phyloP scores from a whole-genome alignment of 2,329 filamentous ascomycete species.

The Piedraia hortae region DNA sequence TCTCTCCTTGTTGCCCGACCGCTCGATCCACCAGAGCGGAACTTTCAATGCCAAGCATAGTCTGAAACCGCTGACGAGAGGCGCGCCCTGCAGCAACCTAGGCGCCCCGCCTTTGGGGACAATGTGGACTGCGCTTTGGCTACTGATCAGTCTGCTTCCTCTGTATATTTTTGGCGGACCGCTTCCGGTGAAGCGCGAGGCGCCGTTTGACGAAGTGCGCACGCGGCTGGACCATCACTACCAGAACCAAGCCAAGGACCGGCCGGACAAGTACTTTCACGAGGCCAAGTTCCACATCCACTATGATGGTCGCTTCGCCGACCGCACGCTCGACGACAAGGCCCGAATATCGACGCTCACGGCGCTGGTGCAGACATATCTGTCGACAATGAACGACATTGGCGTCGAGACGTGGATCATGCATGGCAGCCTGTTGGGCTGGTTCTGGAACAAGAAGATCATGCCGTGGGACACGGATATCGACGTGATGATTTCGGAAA shows the following conservation, averaged over 20 bases:
- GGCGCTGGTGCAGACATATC: conserved; percentile 26
- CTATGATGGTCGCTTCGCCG: conserved; percentile 29
- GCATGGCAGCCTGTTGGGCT: conserved; percentile 32
- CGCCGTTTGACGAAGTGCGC: conserved; percentile 19
- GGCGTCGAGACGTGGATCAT: conserved; percentile 34
- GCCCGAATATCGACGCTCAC: conserved; percentile 22
- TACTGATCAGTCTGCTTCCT: too few relatives aligned
- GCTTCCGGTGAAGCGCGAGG: conserved; percentile 7
- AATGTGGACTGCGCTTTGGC: too few relatives aligned
- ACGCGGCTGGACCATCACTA: conserved; percentile 15
- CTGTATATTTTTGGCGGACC: too few relatives aligned
- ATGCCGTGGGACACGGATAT: conserved; percentile 35
- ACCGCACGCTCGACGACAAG: conserved; percentile 18
- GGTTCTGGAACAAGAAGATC: conserved; percentile 35
- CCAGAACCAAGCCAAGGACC: conserved; percentile 9
- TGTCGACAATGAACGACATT: conserved; percentile 27
- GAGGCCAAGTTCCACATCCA: conserved; percentile 25
- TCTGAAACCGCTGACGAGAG: too few relatives aligned
- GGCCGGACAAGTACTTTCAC: conserved; percentile 24
- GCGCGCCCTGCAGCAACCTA: too few relatives aligned
- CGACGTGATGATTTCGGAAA: conserved; percentile 30
- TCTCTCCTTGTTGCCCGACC: too few relatives aligned
- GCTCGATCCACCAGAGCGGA: too few relatives aligned
- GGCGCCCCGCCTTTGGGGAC: too few relatives aligned
- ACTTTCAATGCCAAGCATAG: too few relatives aligned